A percentile compares a stretch with the other conserved stretches of the same genome.
Conservation (phyloP, 495 filamentous ascomycete species). For the Trichoderma orchidacearum region DNA sequence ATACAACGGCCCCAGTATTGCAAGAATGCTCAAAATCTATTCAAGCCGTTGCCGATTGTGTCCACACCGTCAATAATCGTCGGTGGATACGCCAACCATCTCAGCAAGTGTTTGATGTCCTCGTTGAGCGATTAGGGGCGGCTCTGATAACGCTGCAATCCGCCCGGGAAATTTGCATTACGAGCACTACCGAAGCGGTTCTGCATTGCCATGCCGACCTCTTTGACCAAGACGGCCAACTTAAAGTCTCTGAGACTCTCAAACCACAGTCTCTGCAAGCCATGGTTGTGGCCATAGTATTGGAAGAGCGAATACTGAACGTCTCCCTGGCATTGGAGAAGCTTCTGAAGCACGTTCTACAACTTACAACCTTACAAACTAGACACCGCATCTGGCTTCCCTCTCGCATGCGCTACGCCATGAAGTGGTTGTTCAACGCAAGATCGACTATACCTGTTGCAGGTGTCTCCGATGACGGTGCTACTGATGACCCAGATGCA, state of each 20-base stretch:
- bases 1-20: neutral
- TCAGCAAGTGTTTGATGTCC: neutral
- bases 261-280: neutral
- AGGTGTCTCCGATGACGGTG: neutral
- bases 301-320: neutral
- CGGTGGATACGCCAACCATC: neutral
- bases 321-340: neutral
- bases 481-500: neutral
- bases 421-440: neutral
- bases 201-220: neutral
- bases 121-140: neutral
- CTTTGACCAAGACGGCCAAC: neutral
- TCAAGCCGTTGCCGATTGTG: neutral
- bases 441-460: neutral
- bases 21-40: neutral
- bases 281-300: neutral
- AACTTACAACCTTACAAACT: neutral
- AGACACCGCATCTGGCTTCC: neutral
- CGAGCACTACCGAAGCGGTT: neutral
- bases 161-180: neutral
- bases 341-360: neutral
- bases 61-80: neutral
- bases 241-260: neutral
- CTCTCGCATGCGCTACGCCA: neutral
- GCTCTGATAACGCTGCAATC: neutral